These are phyloP conservation scores for Imleria badia DNA, from an alignment of 768 basidiomycete genomes.

Conservation along the genomic window DNA sequence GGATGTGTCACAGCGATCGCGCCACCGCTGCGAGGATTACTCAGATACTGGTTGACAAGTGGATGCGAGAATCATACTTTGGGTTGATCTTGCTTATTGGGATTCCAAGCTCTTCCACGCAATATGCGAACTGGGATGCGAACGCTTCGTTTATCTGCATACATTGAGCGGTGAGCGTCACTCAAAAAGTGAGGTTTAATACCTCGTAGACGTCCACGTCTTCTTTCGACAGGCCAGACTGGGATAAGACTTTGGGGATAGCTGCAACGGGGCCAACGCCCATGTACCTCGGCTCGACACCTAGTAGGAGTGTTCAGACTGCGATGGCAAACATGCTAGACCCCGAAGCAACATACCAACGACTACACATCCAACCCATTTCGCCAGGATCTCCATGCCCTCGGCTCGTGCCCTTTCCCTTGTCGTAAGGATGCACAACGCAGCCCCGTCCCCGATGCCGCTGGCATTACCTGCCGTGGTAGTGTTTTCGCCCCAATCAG, in stretches of 20 bases:
- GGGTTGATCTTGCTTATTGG: slow-evolving; percentile 83
- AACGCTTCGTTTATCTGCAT: slow-evolving; percentile 86
- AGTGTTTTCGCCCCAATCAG: slow-evolving; percentile 66
- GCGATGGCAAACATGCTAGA: neutral
- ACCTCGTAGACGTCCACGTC: slow-evolving; percentile 81
- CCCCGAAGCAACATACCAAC: slow-evolving; percentile 52
- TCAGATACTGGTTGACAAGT: neutral
- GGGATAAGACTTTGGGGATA: slow-evolving; percentile 65
- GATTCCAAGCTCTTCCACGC: slow-evolving; percentile 75
- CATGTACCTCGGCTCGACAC: slow-evolving; percentile 77
- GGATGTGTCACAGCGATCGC: slow-evolving; percentile 84
- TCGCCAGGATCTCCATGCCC: slow-evolving; percentile 77
- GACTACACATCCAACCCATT: slow-evolving; percentile 76
- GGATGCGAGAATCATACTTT: slow-evolving; percentile 48
- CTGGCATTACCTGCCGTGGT: slow-evolving; percentile 88
- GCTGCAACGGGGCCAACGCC: slow-evolving; percentile 74
- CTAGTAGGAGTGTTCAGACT: slow-evolving; percentile 33
- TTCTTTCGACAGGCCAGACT: slow-evolving; percentile 61
- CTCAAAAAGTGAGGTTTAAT: neutral
- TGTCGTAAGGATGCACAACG: slow-evolving; percentile 79
- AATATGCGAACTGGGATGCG: slow-evolving; percentile 92
- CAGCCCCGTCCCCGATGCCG: slow-evolving; percentile 92
- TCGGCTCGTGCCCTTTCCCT: slow-evolving; percentile 72
- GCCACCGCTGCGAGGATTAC: slow-evolving; percentile 58
- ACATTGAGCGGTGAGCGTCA: neutral